Evolutionary conservation across 1,139 yeast species (phyloP), one percentile per base, ranked within the genome.

Genomic region (Blastobotrys petasosporus): DNA sequence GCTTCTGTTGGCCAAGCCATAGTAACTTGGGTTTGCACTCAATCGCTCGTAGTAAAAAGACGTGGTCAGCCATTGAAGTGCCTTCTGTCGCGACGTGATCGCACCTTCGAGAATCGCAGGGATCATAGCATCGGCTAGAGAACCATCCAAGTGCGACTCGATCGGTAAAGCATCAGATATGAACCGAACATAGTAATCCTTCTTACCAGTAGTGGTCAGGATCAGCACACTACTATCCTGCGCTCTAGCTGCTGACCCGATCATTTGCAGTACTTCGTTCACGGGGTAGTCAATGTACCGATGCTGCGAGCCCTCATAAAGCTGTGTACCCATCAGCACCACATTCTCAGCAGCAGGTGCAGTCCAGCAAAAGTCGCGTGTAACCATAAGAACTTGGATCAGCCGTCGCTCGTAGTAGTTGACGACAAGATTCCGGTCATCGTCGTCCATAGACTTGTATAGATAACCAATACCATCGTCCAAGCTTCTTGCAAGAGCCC

Each of bases 21-120:
- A 94, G 61, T 77, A 94, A 51, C 94, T 80, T 1, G 98, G 97
- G 60, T 94, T 94, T 38, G 78, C 73, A 48, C 80, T 82, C 20
- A 92, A 63, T 44, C 97, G 70, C 52, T 94, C 72, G 65, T 86
- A 94, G 59, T 88, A 85, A 56, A 80, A 85, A 0, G 95, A 77
- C 63, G 77, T 85, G 0, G 97, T 85, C 36, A 94, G 61, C 94
- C 95, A 86, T 58, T 90, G 97, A 50, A 94, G 77, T 54, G 95
- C 85, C 53, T 85, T 94, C 57, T 90, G 97, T 58, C 85, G 79
- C 4, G 77, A 71, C 42, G 71, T 75, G 48, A 92, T 74, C n/a
- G 80, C 70, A 1, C 77, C 72, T 11, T 80, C 76, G 43, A 84
- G 76, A 12, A 88, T 80, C 54, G 88, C 97, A 36, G 78, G 76